Conservation (phyloP, 2,329 filamentous ascomycete genomes). For the Phoma sp. region DNA sequence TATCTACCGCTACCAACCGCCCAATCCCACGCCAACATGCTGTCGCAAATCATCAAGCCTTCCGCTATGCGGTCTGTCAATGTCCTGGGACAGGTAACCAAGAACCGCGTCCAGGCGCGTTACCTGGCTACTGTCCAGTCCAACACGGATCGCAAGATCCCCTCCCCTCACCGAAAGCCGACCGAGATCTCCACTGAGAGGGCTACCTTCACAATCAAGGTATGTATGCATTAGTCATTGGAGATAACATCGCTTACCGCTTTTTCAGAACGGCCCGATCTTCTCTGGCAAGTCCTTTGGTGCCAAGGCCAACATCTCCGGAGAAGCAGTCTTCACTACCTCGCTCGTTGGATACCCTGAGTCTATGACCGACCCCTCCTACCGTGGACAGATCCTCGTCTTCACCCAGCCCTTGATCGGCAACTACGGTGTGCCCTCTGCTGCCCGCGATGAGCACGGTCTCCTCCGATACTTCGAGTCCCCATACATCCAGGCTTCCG, state of each 20-base stretch:
- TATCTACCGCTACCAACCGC: slow-evolving; percentile 20
- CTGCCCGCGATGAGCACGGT: slow-evolving; percentile 82
- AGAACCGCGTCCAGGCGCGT: slow-evolving; percentile 54
- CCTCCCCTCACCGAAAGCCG: slow-evolving; percentile 63
- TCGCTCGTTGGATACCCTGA: slow-evolving; percentile 98
- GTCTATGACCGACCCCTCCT: slow-evolving; percentile 75
- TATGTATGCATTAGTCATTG: slow-evolving; percentile 53
- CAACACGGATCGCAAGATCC: slow-evolving; percentile 74
- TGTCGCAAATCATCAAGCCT: slow-evolving; percentile 63
- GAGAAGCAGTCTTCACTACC: slow-evolving; percentile 98
- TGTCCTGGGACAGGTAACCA: slow-evolving; percentile 57
- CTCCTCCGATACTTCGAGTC: slow-evolving; percentile 98
- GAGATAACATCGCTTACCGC: slow-evolving; percentile 41
- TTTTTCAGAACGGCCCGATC: slow-evolving; percentile 81
- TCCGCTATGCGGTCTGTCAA: slow-evolving; percentile 54
- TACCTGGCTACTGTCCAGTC: slow-evolving; percentile 72
- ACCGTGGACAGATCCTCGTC: slow-evolving; percentile 90
- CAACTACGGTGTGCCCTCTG: slow-evolving; percentile 96
- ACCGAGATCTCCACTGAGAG: slow-evolving; percentile 76
- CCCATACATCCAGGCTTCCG: slow-evolving; percentile 94
- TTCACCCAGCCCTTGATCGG: slow-evolving; percentile 98
- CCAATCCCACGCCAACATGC: slow-evolving; percentile 55
- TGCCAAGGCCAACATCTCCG: slow-evolving; percentile 94
- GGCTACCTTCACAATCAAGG: slow-evolving; percentile 93
- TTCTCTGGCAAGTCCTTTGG: slow-evolving; percentile 97